Percentiles rank a stretch among this genome's conserved stretches.
phyloP scores from a whole-genome alignment of 164 flowering plant genomes.

The Warburgia ugandensis region DNA sequence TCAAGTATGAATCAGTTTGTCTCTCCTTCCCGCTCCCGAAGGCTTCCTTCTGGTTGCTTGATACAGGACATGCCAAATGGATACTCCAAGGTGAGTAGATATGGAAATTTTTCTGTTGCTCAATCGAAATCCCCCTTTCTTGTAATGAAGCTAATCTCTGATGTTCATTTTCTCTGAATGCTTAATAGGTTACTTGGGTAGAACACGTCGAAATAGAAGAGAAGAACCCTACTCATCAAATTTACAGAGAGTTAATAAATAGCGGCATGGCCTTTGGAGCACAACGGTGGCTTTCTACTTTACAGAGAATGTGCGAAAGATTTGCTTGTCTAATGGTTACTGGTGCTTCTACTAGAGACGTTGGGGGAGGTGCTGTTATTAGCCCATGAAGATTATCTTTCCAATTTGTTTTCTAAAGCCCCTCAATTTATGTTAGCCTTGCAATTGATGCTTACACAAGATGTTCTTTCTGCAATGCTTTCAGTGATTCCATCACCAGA shows the following conservation, averaged over 20 bases:
- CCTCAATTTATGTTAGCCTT: neutral
- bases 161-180: neutral
- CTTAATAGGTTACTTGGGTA: constrained; percentile 43
- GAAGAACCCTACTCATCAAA: constrained; percentile 18
- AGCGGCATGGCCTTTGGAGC: constrained; percentile 51
- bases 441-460: neutral
- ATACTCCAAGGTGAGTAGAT: constrained; percentile 52
- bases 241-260: constrained; percentile 29
- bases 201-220: constrained; percentile 50
- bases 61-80: constrained; percentile 74
- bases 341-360: constrained; percentile 13
- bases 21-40: constrained; percentile 32
- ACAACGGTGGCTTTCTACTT: constrained; percentile 38
- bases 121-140: neutral
- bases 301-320: constrained; percentile 41
- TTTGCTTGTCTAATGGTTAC: too few species aligned
- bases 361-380: constrained; percentile 18
- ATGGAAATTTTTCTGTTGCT: neutral
- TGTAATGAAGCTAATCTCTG: too few species aligned
- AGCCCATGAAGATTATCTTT: too few species aligned
- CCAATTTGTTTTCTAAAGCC: neutral
- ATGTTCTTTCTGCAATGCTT: neutral
- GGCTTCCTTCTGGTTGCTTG: constrained; percentile 85
- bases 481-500: constrained; percentile 25
- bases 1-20: constrained; percentile 25